Evolutionary conservation across 768 basidiomycete genomes (phyloP), one percentile per base, ranked within the genome.

Genomic region (Dictyophora rubrovolvata): DNA sequence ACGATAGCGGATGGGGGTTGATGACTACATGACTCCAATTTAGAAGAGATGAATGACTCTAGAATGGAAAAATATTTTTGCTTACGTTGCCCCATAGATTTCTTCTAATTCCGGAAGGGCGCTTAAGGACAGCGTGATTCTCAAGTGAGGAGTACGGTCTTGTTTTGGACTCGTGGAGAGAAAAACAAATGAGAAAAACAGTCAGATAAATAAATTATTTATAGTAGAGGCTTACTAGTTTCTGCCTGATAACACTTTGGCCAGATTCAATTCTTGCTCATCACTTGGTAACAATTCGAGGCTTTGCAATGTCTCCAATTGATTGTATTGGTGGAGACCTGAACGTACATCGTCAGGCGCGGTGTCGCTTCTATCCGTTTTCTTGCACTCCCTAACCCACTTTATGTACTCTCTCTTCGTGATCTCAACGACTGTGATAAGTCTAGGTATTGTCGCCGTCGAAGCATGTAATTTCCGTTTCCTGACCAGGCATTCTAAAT

Each of bases 351-450:
- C 67, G 21, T 52, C 33, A 1, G 18, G 49, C 14, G 17, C 28
- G 12, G 33, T 35, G 10, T 35, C 23, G 23, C 59, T 57, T 14
- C 37, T 34, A 52, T 51, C 50, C 22, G 55, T 1, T 6, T 23
- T 46, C n/a, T 47, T 10, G 48, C 65, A 21, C 52, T 55, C 22
- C 16, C 46, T 34, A 20, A 47, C 59, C 52, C 53, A 59, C 57
- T 82, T 82, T 18, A 22, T 48, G 66, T 83, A 91, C 66, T 91
- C 87, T 23, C 91, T 80, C 66, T 93, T 93, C 65, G 91, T 80
- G 58, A 93, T 88, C 69, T 94, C 91, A 0, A 83, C 84, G 3
- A 90, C 86, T 0, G 85, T 82, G 37, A 93, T 74, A 8, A 94
- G 76, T 0, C 85, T 80, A 0, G 88, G 82, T 5, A 82, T 76